These are phyloP conservation scores for Bonia amplexicaulis DNA, from an alignment of 176 grass and related monocot genomes.

Conservation along the genomic window DNA sequence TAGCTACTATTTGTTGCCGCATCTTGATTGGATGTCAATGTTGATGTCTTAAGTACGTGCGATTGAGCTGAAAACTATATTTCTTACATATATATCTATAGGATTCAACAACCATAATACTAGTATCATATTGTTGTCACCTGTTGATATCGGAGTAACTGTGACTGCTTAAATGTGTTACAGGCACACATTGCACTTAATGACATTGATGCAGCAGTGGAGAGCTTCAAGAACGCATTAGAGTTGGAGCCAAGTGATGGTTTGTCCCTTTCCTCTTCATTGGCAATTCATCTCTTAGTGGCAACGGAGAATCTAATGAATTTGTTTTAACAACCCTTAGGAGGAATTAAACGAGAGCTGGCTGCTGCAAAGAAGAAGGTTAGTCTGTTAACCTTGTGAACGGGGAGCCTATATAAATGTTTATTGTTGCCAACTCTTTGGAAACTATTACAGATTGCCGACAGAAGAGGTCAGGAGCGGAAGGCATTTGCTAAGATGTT, in stretches of 20 bases:
- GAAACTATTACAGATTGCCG: conserved; percentile 54
- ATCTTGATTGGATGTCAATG: neutral
- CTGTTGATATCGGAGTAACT: neutral
- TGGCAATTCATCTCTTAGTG: neutral
- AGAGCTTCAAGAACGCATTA: conserved; percentile 85
- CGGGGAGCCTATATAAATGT: neutral
- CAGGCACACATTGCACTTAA: conserved; percentile 94
- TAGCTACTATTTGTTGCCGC: neutral
- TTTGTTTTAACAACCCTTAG: conserved; percentile 38
- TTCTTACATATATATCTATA: neutral
- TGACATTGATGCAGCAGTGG: conserved; percentile 87
- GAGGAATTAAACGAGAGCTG: conserved; percentile 82
- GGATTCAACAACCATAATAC: neutral
- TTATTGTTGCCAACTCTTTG: neutral
- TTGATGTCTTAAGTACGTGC: neutral
- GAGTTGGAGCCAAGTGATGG: conserved; percentile 94
- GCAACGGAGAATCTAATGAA: neutral
- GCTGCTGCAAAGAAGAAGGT: conserved; percentile 87
- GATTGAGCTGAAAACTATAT: neutral
- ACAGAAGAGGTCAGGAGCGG: conserved; percentile 72
- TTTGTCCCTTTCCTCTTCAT: conserved; percentile 9
- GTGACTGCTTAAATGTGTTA: conserved; percentile 10
- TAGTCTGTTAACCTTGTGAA: conserved; percentile 4
- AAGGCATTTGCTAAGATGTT: conserved; percentile 95
- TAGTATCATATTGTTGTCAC: neutral